Evolutionary conservation across 2,329 filamentous ascomycete species (phyloP).

Genomic region (Beauveria rudraprayagi): DNA sequence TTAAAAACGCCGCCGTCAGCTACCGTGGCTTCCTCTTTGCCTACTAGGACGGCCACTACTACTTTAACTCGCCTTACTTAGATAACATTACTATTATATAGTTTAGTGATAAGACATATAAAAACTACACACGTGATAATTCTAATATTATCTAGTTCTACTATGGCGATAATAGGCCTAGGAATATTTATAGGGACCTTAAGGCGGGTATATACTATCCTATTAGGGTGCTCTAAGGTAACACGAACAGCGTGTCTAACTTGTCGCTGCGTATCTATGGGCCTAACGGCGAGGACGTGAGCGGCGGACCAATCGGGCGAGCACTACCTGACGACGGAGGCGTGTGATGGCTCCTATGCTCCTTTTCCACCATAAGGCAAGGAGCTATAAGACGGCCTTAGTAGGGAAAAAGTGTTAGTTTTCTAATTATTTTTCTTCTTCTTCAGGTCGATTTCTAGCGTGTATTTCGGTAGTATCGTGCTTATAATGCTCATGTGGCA

Average conservation of each 20-base stretch:
- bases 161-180: slow-evolving; percentile 9
- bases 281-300: slow-evolving; percentile 7
- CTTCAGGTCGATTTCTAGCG: background rate
- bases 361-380: slow-evolving; percentile 1
- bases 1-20: slow-evolving; percentile 7
- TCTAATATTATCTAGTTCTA: slow-evolving; percentile 11
- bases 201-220: slow-evolving; percentile 13
- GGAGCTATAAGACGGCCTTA: background rate
- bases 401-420: background rate
- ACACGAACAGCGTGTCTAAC: slow-evolving; percentile 6
- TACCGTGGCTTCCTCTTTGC: slow-evolving; percentile 12
- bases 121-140: slow-evolving; percentile 7
- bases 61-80: slow-evolving; percentile 11
- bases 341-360: slow-evolving; percentile 12
- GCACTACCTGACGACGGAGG: slow-evolving; percentile 12
- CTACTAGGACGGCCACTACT: slow-evolving; percentile 10
- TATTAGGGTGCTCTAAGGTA: slow-evolving; percentile 12
- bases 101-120: slow-evolving; percentile 9
- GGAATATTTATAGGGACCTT: background rate
- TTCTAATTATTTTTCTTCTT: background rate
- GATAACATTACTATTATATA: slow-evolving; percentile 14
- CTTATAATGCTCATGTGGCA: no score
- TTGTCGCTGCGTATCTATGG: slow-evolving; percentile 11
- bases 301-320: background rate
- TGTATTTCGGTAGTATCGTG: no score